Base-by-base conservation (phyloP, 257 asterid species). In the Mitragyna speciosa region DNA sequence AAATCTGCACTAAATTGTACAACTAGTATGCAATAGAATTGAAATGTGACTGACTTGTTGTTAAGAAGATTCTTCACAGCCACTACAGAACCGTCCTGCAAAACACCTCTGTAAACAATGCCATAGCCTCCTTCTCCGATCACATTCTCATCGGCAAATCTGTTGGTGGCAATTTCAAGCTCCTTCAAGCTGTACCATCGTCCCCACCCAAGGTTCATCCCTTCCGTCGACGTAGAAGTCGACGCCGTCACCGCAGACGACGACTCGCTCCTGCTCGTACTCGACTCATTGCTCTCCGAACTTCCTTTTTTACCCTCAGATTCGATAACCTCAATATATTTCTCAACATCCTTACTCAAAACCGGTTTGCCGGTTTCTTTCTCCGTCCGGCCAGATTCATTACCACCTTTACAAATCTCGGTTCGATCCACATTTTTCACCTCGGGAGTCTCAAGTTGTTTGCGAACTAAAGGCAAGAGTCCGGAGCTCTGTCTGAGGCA, bases 51-150 rank as follows among this genome's bases (percentile, higher is more conserved):
- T 86, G 78, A 94, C 98, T 91, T 94, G 87, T 90, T 94, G 83
- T 94, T 92, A 1, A 86, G 90, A 78, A 94, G 97, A 74, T 87
- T 90, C 83, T 94, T 94, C 26, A 90, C 95, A 61, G 98, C 98
- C 56, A 94, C 89, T 0, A 90, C 89, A 73, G 91, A 86, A 31
- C 94, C 90, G 72, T 88, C 97, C 64, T 71, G 84, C 80, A 92
- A 79, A 73, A 87, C 90, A 70, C 93, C 97, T 28, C 91, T 91
- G 82, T 88, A 94, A 48, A 94, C 98, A 76, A 92, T 73, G 17
- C 98, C 98, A 26, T 92, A 94, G 49, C 98, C 98, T 49, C 98
- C 98, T 83, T 94, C 92, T 68, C 98, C 98, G 48, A 94, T 86
- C 86, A 94, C 94, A 88, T 85, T 91, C 81, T 84, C 91, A 4